phyloP scores from a whole-genome alignment of 164 flowering plant genomes.

The Vitis cinerea region DNA sequence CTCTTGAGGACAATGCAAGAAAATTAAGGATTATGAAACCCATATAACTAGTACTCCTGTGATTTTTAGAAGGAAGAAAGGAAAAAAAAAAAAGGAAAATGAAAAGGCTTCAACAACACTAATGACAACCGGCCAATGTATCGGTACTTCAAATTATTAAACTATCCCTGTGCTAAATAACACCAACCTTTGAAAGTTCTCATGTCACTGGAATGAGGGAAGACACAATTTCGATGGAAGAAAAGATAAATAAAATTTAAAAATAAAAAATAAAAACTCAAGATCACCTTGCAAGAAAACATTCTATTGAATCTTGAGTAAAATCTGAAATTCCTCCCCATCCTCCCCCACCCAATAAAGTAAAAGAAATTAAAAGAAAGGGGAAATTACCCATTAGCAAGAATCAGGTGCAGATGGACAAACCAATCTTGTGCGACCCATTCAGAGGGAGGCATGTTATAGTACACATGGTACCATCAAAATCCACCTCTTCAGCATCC shows the following conservation, averaged over 20 bases:
- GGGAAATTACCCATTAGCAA: conserved; percentile 40
- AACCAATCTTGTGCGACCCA: conserved; percentile 23
- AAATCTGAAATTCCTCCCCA: conserved; percentile 23
- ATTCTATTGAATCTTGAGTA: conserved; percentile 30
- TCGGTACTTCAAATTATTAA: conserved; percentile 29
- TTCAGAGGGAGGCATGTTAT: conserved; percentile 2
- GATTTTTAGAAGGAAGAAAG: conserved; percentile 6
- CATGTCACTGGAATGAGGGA: conserved; percentile 22
- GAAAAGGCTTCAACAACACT: conserved; percentile 16
- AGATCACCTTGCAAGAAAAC: conserved; percentile 22
- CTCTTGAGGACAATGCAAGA: conserved; percentile 18
- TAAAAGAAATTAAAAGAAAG: conserved; percentile 16
- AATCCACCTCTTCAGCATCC: conserved; percentile 50
- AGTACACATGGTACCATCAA: conserved; percentile 2
- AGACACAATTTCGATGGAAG: conserved; percentile 17
- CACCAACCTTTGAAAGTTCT: conserved; percentile 17
- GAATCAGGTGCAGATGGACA: conserved; percentile 22
- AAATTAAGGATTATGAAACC: conserved; percentile 19
- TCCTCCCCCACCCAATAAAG: conserved; percentile 17
- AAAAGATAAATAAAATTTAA: conserved; percentile 14
- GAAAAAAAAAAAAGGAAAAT: too few species aligned
- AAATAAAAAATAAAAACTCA: conserved; percentile 14
- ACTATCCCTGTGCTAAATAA: conserved; percentile 35
- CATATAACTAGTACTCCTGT: conserved; percentile 24
- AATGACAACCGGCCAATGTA: conserved; percentile 23